Evolutionary conservation across 495 filamentous ascomycete species (phyloP).

Genomic region (Aspergillus carlsbadensis): DNA sequence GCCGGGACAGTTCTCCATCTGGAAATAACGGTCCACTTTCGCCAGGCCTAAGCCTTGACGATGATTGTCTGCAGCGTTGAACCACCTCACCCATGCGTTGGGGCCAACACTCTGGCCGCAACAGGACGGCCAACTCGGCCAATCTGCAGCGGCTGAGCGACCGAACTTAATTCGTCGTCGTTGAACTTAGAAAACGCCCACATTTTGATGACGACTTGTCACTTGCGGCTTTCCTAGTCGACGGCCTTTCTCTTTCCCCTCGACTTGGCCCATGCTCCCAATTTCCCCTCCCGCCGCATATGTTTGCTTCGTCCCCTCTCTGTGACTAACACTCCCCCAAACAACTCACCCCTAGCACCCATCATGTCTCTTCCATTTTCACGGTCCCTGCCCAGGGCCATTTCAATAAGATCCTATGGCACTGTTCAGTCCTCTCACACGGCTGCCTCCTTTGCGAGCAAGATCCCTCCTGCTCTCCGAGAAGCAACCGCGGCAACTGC

Average conservation of each 20-base stretch:
- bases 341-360: constrained; percentile 4
- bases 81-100: constrained; percentile 1
- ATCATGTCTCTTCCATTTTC: constrained; percentile 32
- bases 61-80: background rate
- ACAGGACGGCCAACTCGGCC: too few relatives aligned
- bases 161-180: background rate
- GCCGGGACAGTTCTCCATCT: background rate
- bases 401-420: constrained; percentile 39
- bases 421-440: constrained; percentile 42
- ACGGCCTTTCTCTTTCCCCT: background rate
- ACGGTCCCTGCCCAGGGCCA: constrained; percentile 29
- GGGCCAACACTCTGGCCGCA: constrained; percentile 1
- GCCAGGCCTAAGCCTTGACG: background rate
- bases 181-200: background rate
- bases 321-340: background rate
- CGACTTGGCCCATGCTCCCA: constrained; percentile 4
- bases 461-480: constrained; percentile 41
- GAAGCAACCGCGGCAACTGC: constrained; percentile 55
- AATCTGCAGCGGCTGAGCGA: background rate
- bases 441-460: constrained; percentile 30
- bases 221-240: too few relatives aligned
- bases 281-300: constrained; percentile 8
- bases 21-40: background rate
- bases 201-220: background rate
- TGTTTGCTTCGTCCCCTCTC: background rate